phyloP scores from a whole-genome alignment of 1,284 basidiomycete species.

The Microbotryum intermedium region DNA sequence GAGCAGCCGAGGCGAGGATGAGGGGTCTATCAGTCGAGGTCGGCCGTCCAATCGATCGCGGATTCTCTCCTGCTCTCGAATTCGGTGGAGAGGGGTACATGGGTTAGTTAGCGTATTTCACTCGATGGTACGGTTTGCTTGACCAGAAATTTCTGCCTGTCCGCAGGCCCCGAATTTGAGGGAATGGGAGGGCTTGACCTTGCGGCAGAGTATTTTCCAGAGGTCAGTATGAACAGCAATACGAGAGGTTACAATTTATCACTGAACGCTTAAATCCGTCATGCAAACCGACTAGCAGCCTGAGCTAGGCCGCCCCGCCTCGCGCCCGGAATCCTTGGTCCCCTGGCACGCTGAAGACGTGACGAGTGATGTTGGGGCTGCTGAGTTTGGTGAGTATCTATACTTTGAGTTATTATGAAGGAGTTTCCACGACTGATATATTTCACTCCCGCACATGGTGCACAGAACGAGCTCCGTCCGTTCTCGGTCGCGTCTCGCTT shows the following conservation, averaged over 20 bases:
- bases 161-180: no score
- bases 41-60: no score
- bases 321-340: slow-evolving; percentile 4
- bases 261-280: neutral
- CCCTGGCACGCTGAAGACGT: slow-evolving; percentile 17
- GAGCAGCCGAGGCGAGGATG: no score
- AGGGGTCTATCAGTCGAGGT: no score
- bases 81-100: neutral
- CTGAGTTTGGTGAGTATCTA: neutral
- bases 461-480: no score
- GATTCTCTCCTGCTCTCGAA: neutral
- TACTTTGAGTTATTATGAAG: neutral
- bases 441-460: neutral
- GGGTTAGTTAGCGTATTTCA: neutral
- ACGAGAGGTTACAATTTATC: neutral
- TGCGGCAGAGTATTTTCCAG: no score
- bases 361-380: slow-evolving; percentile 12
- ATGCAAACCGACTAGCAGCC: slow-evolving; percentile 3
- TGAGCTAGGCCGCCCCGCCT: slow-evolving; percentile 14
- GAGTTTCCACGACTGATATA: neutral
- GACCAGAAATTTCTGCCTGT: no score
- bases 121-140: no score
- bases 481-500: no score
- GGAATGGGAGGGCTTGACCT: no score
- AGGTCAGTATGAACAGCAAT: neutral